Evolutionary conservation across 495 filamentous ascomycete species (phyloP).

Genomic region (Glutinoglossum americanum): DNA sequence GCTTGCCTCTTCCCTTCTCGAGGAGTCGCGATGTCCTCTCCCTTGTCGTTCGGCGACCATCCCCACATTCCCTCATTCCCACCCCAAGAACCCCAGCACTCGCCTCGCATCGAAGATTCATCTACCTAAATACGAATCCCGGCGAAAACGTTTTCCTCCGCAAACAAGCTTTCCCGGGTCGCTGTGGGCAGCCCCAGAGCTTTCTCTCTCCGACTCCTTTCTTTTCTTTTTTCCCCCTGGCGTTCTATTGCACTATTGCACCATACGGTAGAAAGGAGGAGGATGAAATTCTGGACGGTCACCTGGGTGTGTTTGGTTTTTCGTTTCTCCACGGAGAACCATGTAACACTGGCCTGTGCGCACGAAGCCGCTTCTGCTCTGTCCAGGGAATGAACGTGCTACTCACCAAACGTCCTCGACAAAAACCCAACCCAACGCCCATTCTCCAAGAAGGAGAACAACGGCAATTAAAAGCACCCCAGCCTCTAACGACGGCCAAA

Average conservation of each 20-base stretch:
- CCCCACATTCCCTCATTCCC: neutral
- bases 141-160: neutral
- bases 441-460: neutral
- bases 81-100: neutral
- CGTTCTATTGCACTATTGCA: neutral
- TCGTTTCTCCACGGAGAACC: neutral
- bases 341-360: neutral
- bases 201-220: neutral
- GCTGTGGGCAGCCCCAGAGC: too few species aligned
- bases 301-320: neutral
- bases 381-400: too few species aligned
- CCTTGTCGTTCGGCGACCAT: neutral
- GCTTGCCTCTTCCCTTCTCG: neutral
- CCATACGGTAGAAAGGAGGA: too few species aligned
- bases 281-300: neutral
- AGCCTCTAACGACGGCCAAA: neutral
- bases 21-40: neutral
- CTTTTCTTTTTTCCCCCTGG: neutral
- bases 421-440: too few species aligned
- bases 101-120: neutral
- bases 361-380: too few species aligned
- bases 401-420: too few species aligned
- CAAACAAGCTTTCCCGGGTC: neutral
- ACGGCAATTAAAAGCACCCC: neutral
- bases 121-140: neutral